Evolutionary conservation across 1,284 basidiomycete species (phyloP).

Genomic region (Macrocystidia cucumis): DNA sequence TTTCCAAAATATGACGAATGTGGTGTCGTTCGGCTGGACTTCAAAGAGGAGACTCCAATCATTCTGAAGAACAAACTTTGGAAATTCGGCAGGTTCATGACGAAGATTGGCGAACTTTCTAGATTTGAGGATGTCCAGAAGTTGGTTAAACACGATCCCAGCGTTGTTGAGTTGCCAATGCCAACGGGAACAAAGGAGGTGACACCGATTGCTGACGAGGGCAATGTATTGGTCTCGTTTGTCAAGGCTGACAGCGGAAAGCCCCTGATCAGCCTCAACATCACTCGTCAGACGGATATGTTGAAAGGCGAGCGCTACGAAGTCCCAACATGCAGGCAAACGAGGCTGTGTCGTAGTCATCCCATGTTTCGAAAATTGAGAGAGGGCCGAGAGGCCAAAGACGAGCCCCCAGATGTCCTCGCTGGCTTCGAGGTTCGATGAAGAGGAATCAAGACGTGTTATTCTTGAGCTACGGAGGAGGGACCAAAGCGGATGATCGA

Average conservation of each 20-base stretch:
- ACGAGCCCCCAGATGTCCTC: slow-evolving; percentile 72
- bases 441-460: slow-evolving; percentile 13
- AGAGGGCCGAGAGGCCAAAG: slow-evolving; percentile 67
- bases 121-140: slow-evolving; percentile 75
- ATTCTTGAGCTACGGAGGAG: too few relatives aligned
- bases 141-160: slow-evolving; percentile 51
- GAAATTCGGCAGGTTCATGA: slow-evolving; percentile 71
- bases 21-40: slow-evolving; percentile 55
- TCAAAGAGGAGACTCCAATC: slow-evolving; percentile 49
- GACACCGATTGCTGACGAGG: slow-evolving; percentile 68
- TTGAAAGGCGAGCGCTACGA: slow-evolving; percentile 52
- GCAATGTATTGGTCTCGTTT: slow-evolving; percentile 75
- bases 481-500: too few relatives aligned
- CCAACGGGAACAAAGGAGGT: slow-evolving; percentile 67
- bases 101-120: slow-evolving; percentile 77
- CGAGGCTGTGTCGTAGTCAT: slow-evolving; percentile 37
- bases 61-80: slow-evolving; percentile 65
- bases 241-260: slow-evolving; percentile 34
- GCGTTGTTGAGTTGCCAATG: slow-evolving; percentile 64
- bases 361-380: slow-evolving; percentile 74
- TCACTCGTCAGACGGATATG: slow-evolving; percentile 52
- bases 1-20: slow-evolving; percentile 79
- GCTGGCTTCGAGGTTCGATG: slow-evolving; percentile 42
- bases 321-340: slow-evolving; percentile 61
- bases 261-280: slow-evolving; percentile 34